These are phyloP conservation scores for Gymnopilus dilepis DNA, from an alignment of 768 basidiomycete genomes.

Conservation along the genomic window DNA sequence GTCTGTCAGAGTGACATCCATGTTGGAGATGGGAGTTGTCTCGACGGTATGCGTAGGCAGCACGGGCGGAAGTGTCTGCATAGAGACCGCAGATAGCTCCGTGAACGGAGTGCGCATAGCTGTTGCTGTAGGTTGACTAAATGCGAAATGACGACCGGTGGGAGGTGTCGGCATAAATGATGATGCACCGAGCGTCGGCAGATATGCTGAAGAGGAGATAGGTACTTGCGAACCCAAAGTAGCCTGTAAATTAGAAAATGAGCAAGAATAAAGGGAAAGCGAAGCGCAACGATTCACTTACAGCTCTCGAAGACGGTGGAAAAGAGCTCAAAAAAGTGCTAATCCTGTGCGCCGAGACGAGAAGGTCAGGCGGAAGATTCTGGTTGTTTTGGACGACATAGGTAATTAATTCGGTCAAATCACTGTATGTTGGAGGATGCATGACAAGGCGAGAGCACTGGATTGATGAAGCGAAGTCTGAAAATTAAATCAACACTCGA, in stretches of 20 bases:
- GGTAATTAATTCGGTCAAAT: background rate
- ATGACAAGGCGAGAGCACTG: background rate
- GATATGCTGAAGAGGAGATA: background rate
- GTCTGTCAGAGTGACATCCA: no score
- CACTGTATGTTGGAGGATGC: background rate
- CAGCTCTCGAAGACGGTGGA: background rate
- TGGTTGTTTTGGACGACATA: background rate
- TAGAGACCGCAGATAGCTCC: no score
- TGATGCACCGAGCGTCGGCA: background rate
- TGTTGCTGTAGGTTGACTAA: background rate
- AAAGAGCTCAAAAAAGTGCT: background rate
- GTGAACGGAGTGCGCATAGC: background rate
- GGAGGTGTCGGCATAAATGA: background rate
- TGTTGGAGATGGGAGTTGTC: no score
- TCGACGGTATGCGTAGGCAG: no score
- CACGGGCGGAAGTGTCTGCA: no score
- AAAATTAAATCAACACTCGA: background rate
- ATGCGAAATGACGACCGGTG: background rate
- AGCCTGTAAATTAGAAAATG: background rate
- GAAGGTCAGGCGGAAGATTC: background rate
- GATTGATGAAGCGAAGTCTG: background rate
- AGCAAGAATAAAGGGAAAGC: background rate
- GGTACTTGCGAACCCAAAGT: background rate
- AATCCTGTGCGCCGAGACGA: background rate
- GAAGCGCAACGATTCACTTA: background rate